Conservation (phyloP, 1,139 yeast genomes). For the Hansenula sp. region DNA sequence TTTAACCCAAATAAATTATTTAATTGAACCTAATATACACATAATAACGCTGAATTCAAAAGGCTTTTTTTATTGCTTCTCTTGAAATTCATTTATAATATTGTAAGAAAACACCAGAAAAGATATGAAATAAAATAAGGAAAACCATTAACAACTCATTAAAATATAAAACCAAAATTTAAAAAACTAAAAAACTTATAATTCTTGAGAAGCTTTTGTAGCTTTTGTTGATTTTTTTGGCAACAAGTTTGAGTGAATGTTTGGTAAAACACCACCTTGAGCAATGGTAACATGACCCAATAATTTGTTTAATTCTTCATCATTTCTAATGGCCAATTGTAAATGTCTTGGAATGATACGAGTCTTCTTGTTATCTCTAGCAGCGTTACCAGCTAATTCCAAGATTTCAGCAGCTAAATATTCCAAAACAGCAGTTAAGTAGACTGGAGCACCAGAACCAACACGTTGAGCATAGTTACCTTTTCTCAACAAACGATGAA, state of each 20-base stretch:
- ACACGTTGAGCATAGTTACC: conserved; percentile 99
- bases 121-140: background rate
- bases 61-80: too few relatives aligned
- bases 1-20: conserved; percentile 1
- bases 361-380: conserved; percentile 96
- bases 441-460: conserved; percentile 98
- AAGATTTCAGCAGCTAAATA: conserved; percentile 95
- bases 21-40: conserved; percentile 1
- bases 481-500: conserved; percentile 93
- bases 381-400: conserved; percentile 98
- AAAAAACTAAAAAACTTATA: conserved; percentile 35
- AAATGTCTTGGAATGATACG: conserved; percentile 99
- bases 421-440: conserved; percentile 93
- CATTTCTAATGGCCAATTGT: conserved; percentile 96
- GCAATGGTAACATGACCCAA: conserved; percentile 93
- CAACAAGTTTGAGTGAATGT: conserved; percentile 91
- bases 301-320: conserved; percentile 90
- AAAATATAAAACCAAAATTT: conserved; percentile 1
- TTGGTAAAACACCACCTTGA: conserved; percentile 98
- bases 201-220: conserved; percentile 79
- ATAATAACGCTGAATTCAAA: too few relatives aligned
- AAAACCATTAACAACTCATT: conserved; percentile 7
- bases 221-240: conserved; percentile 87
- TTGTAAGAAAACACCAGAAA: background rate
- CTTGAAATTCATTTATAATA: background rate